Evolutionary conservation across 345 rosid genomes (phyloP).

Genomic region (Excoecaria cochinchinensis): DNA sequence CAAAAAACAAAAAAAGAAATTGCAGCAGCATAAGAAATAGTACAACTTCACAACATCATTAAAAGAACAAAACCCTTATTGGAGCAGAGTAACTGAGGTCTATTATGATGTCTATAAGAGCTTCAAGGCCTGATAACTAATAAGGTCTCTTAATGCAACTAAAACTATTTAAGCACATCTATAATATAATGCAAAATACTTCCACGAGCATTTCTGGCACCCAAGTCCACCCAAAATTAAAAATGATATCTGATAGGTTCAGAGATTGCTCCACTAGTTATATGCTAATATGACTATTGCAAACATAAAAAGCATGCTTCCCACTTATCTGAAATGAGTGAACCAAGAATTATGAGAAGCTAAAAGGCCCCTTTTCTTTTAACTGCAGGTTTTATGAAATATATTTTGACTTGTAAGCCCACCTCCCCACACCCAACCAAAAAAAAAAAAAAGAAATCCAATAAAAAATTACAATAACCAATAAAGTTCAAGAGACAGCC

Average conservation of each 20-base stretch:
- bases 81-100: not conserved
- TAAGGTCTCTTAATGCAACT: not conserved
- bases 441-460: not conserved
- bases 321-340: too few relatives aligned
- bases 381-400: too few relatives aligned
- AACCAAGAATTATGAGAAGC: too few relatives aligned
- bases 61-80: not conserved
- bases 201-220: not conserved
- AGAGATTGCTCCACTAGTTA: not conserved
- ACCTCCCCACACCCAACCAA: too few relatives aligned
- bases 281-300: not conserved
- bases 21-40: constrained; percentile 7
- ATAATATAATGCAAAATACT: not conserved
- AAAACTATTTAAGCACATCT: not conserved
- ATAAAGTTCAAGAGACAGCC: not conserved
- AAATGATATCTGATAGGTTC: not conserved
- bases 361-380: too few relatives aligned
- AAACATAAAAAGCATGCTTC: not conserved
- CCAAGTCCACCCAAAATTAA: not conserved
- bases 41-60: not conserved
- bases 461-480: not conserved
- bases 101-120: not conserved
- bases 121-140: not conserved
- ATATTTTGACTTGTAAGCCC: too few relatives aligned
- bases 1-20: constrained; percentile 14